Evolutionary conservation across 495 filamentous ascomycete genomes (phyloP).

Genomic region (Acidiella bohemica): DNA sequence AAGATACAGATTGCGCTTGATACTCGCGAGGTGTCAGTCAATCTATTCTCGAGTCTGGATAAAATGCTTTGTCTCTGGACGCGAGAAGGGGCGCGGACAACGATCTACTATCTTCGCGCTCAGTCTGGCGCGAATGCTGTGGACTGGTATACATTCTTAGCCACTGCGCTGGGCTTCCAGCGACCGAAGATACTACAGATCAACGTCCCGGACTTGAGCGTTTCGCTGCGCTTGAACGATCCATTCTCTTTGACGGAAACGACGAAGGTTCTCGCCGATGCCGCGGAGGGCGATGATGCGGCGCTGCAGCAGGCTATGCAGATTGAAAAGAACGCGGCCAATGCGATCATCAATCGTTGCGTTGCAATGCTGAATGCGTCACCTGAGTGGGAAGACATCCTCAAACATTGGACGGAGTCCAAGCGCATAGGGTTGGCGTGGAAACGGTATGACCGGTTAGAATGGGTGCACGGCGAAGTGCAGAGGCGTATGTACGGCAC

Average conservation of each 20-base stretch:
- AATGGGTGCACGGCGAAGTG: conserved; percentile 59
- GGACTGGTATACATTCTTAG: conserved; percentile 66
- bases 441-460: conserved; percentile 63
- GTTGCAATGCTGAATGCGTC: conserved; percentile 45
- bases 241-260: conserved; percentile 47
- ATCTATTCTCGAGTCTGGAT: conserved; percentile 57
- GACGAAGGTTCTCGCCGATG: conserved; percentile 27
- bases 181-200: conserved; percentile 47
- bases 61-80: conserved; percentile 60
- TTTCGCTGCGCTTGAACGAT: conserved; percentile 48
- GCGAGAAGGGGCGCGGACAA: conserved; percentile 41
- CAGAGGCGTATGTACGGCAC: conserved; percentile 65
- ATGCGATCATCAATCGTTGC: conserved; percentile 43
- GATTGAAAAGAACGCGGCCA: conserved; percentile 42
- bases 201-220: conserved; percentile 52
- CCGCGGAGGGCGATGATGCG: conserved; percentile 33
- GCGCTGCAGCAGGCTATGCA: conserved; percentile 35
- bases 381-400: conserved; percentile 49
- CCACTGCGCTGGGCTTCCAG: conserved; percentile 46
- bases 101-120: conserved; percentile 54
- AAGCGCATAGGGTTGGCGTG: conserved; percentile 60
- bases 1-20: conserved; percentile 45
- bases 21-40: conserved; percentile 42
- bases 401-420: conserved; percentile 45
- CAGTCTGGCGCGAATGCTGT: conserved; percentile 50